Evolutionary conservation across 2,329 filamentous ascomycete genomes (phyloP), one percentile per base, ranked within the genome.

Genomic region (Alternaria arbusti): DNA sequence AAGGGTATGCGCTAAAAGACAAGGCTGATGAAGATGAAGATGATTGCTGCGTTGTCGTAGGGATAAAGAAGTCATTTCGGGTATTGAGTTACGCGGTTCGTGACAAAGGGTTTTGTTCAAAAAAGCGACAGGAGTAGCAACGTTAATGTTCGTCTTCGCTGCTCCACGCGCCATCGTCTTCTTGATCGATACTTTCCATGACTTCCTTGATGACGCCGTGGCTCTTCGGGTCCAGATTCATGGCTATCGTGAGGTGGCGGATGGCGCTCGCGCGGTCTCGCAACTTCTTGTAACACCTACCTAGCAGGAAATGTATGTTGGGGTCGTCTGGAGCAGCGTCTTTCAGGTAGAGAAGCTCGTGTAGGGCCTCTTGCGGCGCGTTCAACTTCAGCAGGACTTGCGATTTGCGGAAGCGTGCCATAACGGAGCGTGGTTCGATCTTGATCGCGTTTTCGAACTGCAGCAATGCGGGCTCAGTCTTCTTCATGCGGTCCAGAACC

Each of bases 191-290:
- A 72, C 90, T 91, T 83, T 98, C 95, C 83, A 99, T 97, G 17
- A 93, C 94, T 78, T 97, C 94, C 82, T 98, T 99, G 81, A 99
- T 97, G 79, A 94, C 91, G 67, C 92, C 91, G 69, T 93, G 94
- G 72, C 95, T 95, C 90, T 98, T 98, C 28, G 95, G 96, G 84
- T 99, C 96, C 74, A 99, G 83, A 80, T 97, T 97, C 75, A 98
- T 84, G 17, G 96, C 96, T 79, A 94, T 95, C 7, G 96, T 99
- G 78, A 97, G 97, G 79, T 97, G 93, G 63, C 91, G 90, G 63
- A 99, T 92, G n/a, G 96, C 94, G 72, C 89, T 86, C 65, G 89
- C 89, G 72, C 86, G 86, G 63, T 89, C 84, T 28, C 84, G 80
- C 61, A 89, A 70, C 70, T 84, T 85, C 79, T 89, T 90, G 79